These are phyloP conservation scores for Tuber umbilicatum DNA, from an alignment of 495 filamentous ascomycete species.

Conservation along the genomic window DNA sequence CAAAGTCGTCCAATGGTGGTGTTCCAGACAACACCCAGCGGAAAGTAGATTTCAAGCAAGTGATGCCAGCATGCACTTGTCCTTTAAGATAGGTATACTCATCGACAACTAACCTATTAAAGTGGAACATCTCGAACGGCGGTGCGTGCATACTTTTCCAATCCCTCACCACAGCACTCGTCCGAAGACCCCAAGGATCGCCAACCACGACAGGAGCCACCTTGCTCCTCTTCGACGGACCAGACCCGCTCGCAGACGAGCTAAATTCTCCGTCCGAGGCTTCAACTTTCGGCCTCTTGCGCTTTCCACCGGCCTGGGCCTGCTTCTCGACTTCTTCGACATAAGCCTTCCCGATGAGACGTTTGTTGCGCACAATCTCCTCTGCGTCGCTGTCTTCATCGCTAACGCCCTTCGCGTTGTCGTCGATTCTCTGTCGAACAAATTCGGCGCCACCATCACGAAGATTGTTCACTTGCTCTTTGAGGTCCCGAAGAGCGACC, in stretches of 20 bases:
- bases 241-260: constrained; percentile 22
- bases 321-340: constrained; percentile 28
- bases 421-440: constrained; percentile 28
- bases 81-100: constrained; percentile 56
- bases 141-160: constrained; percentile 40
- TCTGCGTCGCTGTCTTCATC: constrained; percentile 22
- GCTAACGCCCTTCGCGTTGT: constrained; percentile 19
- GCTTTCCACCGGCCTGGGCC: constrained; percentile 27
- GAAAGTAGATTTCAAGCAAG: constrained; percentile 46
- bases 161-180: constrained; percentile 15
- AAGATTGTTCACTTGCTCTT: constrained; percentile 44
- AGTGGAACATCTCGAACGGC: constrained; percentile 57
- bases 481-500: constrained; percentile 45
- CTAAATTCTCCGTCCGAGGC: constrained; percentile 19
- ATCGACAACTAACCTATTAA: constrained; percentile 58
- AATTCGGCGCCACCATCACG: constrained; percentile 26
- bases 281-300: constrained; percentile 27
- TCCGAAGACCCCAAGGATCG: constrained; percentile 38
- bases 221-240: constrained; percentile 30
- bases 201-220: constrained; percentile 11
- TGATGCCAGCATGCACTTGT: constrained; percentile 38
- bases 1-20: constrained; percentile 54
- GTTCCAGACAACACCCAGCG: constrained; percentile 68
- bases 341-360: constrained; percentile 41
- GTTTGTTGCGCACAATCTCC: constrained; percentile 40